phyloP scores from a whole-genome alignment of 2,329 filamentous ascomycete species.

The Cordyceps cateniannulata region DNA sequence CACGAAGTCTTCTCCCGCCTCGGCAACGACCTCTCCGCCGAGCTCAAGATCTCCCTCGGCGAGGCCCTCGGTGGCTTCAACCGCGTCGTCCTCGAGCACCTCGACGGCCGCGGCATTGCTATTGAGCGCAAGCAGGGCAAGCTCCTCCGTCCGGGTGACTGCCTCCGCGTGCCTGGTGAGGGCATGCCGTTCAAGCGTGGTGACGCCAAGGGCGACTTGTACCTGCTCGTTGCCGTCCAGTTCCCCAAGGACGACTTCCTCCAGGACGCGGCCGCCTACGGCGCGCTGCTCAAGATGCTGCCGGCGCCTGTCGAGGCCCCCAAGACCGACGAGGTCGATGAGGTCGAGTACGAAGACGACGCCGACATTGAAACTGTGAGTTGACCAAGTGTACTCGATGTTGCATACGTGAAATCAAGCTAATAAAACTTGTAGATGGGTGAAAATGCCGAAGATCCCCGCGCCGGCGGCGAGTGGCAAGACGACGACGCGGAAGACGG shows the following conservation, averaged over 20 bases:
- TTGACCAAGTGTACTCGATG: not conserved
- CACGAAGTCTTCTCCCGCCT: conserved; percentile 79
- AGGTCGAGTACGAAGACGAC: conserved; percentile 80
- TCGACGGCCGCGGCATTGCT: conserved; percentile 86
- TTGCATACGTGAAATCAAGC: conserved; percentile 1
- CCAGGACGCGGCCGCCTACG: conserved; percentile 61
- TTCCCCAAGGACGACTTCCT: conserved; percentile 89
- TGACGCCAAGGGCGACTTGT: conserved; percentile 79
- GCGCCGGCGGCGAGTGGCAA: conserved; percentile 61
- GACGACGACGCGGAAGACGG: conserved; percentile 64
- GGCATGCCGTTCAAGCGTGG: conserved; percentile 91
- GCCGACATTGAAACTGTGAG: conserved; percentile 73
- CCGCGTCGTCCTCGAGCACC: conserved; percentile 81
- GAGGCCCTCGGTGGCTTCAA: conserved; percentile 88
- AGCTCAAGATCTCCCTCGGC: conserved; percentile 71
- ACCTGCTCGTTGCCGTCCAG: conserved; percentile 75
- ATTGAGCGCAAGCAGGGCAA: conserved; percentile 75
- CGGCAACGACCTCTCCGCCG: conserved; percentile 76
- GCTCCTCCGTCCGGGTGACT: conserved; percentile 74
- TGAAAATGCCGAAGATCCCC: conserved; percentile 61
- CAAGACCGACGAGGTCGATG: conserved; percentile 69
- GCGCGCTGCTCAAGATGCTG: conserved; percentile 67
- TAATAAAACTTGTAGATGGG: conserved; percentile 50
- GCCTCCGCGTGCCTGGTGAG: conserved; percentile 80
- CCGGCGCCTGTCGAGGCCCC: conserved; percentile 58